Base-by-base conservation (phyloP, 495 filamentous ascomycete species). In the Neurospora sp. region DNA sequence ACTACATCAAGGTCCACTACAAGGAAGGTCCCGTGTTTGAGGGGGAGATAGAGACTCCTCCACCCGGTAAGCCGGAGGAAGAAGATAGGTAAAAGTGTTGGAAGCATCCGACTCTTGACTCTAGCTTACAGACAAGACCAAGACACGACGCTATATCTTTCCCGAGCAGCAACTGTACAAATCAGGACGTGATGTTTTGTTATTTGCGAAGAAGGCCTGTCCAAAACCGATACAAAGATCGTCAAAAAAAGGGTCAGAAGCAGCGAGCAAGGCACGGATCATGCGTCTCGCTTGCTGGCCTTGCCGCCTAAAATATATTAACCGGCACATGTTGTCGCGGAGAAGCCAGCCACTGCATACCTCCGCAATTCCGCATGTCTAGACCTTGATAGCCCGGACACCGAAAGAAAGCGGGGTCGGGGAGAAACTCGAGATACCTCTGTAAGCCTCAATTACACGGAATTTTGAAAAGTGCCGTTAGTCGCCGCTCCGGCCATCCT, bases 231-330 rank as follows among this genome's bases (percentile, higher is more conserved):
- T 65, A 65, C 12, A 65, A 65, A 9, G 22, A 61, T 61, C 53
- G 10, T 35, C 53, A 16, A 35, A 61, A 61, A 61, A 61, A 5
- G 18, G 20, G 20, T 61, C 48, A 31, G 48, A 3, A 18, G 53
- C 10, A 31, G 27, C 53, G 27, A 35, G 53, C 7, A 14, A 65
- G 31, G 14, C 5, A 65, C 6, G 53, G 53, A 27, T 65, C 27
- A 35, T 65, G 53, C 53, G 53, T 65, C 53, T 65, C 53, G 14
- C 53, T 16, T 27, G 53, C 53, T 35, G 53, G 22, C 14, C 53
- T 35, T 35, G 53, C 53, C 73, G 70, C 70, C 72, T 8, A 61
- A 18, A 69, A 75, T 76, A 78, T 74, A 79, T 79, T 79, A 78
- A 75, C 74, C 77, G 74, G 37, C 74, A 74, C 73, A 76, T 68